Base-by-base conservation (phyloP, 2,329 filamentous ascomycete genomes). In the Elsinoe fawcettii region DNA sequence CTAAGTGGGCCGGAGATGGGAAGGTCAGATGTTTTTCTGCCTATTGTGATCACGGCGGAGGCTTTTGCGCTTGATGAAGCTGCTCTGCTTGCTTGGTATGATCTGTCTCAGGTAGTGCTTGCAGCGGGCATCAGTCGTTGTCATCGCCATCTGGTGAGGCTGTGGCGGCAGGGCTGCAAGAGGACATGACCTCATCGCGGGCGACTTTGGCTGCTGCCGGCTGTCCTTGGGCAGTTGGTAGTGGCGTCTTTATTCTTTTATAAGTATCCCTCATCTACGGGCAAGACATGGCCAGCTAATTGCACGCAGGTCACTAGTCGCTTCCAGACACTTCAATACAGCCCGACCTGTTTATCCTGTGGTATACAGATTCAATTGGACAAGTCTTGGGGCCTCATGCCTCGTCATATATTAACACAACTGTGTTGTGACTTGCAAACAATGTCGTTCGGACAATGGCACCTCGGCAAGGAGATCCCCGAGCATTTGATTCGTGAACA, bases 211-310 rank as follows among this genome's bases (percentile, higher is more conserved):
- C 63, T 51, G 58, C 59, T 63, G 63, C 66, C 62, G 62, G 64
- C 63, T 55, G 54, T 53, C 36, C 23, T 51, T 18, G 20, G 18
- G 27, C 20, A 59, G 61, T 60, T 58, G 60, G 63, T 59, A 51
- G 61, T 53, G 67, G 62, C 64, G 70, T 67, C 63, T 57, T 58
- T 60, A 55, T 63, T 71, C 73, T 69, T 67, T 68, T 65, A 75
- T 75, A 74, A 70, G 73, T 75, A 9, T 53, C 56, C 62, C 65
- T 25, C 16, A 25, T 44, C 32, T 32, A 22, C 32, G 23, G 14
- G 6, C 14, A 32, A 22, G 39, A 46, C 16, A 20, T 51, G 36
- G n/a, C 22, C 34, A 47, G 61, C 66, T 68, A 62, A 67, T 64
- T 66, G 60, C 60, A 44, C 56, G 14, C 11, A 53, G 49, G 20